Evolutionary conservation across 164 flowering plant species (phyloP).

Genomic region (Warburgia ugandensis): DNA sequence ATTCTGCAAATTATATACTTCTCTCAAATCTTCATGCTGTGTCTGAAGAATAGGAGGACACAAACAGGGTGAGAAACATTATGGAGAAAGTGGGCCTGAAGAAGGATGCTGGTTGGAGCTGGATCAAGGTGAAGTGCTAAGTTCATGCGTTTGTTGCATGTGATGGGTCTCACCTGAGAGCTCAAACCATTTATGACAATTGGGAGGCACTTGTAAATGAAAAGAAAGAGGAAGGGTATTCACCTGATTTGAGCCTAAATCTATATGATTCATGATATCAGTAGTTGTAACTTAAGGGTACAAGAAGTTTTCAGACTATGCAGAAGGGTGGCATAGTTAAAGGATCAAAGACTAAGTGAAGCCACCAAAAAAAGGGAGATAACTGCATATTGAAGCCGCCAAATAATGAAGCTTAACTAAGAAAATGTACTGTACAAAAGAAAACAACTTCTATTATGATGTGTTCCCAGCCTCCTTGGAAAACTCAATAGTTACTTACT

Average conservation of each 20-base stretch:
- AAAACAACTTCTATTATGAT: too few relatives aligned
- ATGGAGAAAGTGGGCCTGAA: slow-evolving; percentile 14
- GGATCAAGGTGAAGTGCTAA: slow-evolving; percentile 13
- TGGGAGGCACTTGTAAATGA: slow-evolving; percentile 10
- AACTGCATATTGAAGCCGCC: too few relatives aligned
- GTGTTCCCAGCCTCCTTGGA: too few relatives aligned
- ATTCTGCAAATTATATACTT: slow-evolving; percentile 18
- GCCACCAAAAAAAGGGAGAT: too few relatives aligned
- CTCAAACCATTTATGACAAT: slow-evolving; percentile 7
- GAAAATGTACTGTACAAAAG: too few relatives aligned
- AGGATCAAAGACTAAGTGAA: too few relatives aligned
- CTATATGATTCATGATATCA: neutral
- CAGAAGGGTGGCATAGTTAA: too few relatives aligned
- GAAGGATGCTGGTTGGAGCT: slow-evolving; percentile 16
- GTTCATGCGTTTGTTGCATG: slow-evolving; percentile 11
- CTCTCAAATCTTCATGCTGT: slow-evolving; percentile 11
- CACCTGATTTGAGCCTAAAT: slow-evolving; percentile 4
- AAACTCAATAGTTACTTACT: too few relatives aligned
- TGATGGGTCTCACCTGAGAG: slow-evolving; percentile 9
- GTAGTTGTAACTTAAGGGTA: neutral
- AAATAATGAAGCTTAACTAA: too few relatives aligned
- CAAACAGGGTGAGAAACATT: slow-evolving; percentile 11
- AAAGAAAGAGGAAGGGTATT: slow-evolving; percentile 19
- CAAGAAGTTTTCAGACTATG: neutral
- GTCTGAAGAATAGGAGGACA: slow-evolving; percentile 9